Conservation (phyloP, 805 yeast species). For the Cyberlindnera petersonii region DNA sequence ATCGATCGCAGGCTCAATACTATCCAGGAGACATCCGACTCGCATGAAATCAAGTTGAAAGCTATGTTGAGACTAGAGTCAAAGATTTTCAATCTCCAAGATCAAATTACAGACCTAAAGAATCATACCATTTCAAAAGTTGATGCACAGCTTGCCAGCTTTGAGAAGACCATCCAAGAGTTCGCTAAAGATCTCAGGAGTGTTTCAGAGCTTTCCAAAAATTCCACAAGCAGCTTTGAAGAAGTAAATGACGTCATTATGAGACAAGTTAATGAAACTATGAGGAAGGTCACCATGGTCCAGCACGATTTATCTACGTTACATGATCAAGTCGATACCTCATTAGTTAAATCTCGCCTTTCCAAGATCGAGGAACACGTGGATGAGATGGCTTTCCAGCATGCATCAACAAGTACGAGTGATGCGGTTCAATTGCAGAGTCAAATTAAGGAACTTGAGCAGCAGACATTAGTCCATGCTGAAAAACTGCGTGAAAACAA, state of each 20-base stretch:
- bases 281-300: not conserved
- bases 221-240: too few relatives aligned
- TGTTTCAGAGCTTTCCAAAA: too few relatives aligned
- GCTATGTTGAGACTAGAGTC: not conserved
- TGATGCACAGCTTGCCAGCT: too few relatives aligned
- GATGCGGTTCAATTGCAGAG: not conserved
- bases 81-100: not conserved
- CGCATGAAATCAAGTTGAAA: not conserved
- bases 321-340: not conserved
- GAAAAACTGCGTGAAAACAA: too few relatives aligned
- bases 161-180: too few relatives aligned
- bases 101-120: too few relatives aligned
- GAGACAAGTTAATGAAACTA: not conserved
- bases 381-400: not conserved
- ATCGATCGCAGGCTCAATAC: constrained; percentile 3
- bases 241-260: too few relatives aligned
- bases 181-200: too few relatives aligned
- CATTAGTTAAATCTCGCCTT: not conserved
- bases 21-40: not conserved
- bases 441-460: not conserved
- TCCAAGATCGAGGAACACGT: not conserved
- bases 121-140: too few relatives aligned
- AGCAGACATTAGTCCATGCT: too few relatives aligned
- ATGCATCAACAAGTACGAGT: not conserved
- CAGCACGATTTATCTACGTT: not conserved